Percentiles rank a stretch among this genome's conserved stretches.
phyloP scores from a whole-genome alignment of 108 stramenopile genomes.

The Bacterosira constricta region DNA sequence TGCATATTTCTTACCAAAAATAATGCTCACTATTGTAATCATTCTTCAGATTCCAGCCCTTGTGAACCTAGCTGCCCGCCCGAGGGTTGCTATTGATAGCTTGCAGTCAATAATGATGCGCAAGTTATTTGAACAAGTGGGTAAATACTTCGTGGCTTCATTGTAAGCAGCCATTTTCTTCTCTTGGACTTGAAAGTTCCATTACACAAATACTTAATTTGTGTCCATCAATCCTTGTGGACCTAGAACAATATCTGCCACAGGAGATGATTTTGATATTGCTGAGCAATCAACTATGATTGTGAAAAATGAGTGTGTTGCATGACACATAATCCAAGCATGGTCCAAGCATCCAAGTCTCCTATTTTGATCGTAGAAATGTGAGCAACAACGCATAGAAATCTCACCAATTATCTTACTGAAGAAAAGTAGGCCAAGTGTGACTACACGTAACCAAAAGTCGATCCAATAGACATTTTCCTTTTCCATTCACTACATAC shows the following conservation, averaged over 20 bases:
- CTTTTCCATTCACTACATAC: too few species aligned
- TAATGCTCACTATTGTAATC: too few species aligned
- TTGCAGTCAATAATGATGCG: background rate
- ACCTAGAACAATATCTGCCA: background rate
- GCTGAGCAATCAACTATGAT: too few species aligned
- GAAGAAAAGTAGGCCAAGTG: background rate
- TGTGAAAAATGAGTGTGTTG: too few species aligned
- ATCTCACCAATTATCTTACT: too few species aligned
- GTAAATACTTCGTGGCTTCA: background rate
- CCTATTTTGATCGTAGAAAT: too few species aligned
- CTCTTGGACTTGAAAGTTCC: background rate
- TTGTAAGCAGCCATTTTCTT: too few species aligned
- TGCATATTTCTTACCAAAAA: too few species aligned
- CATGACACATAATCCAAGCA: too few species aligned
- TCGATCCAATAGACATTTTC: constrained; percentile 2
- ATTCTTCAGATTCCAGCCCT: constrained; percentile 6
- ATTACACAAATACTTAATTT: background rate
- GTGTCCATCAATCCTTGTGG: background rate
- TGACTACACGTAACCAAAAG: too few species aligned
- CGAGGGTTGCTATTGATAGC: constrained; percentile 26
- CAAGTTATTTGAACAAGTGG: background rate
- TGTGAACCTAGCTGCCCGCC: constrained; percentile 36
- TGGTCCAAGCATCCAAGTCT: too few species aligned
- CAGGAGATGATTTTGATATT: background rate
- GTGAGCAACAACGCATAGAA: too few species aligned